phyloP scores from a whole-genome alignment of 805 yeast species.

The Myxozyma mucilagina region DNA sequence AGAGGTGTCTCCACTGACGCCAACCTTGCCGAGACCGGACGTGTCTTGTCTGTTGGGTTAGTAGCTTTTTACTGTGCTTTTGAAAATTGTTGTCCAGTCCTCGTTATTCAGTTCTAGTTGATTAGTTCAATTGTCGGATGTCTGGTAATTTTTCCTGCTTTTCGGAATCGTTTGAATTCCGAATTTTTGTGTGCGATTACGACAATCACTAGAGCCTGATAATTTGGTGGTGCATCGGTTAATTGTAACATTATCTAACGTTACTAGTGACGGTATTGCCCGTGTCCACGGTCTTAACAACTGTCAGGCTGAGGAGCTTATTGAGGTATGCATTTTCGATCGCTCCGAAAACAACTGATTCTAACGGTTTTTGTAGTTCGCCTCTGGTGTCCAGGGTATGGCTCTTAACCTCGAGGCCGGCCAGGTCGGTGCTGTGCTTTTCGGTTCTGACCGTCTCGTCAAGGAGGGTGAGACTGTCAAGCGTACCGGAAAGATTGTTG shows the following conservation, averaged over 20 bases:
- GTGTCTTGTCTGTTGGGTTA: conserved; percentile 95
- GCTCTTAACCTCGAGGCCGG: conserved; percentile 99
- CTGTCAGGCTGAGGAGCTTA: conserved; percentile 99
- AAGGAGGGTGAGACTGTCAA: conserved; percentile 99
- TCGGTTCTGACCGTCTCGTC: conserved; percentile 98
- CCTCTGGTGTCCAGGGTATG: conserved; percentile 99
- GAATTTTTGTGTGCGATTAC: too few relatives aligned
- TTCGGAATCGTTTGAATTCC: too few relatives aligned
- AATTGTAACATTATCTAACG: not conserved
- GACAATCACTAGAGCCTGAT: too few relatives aligned
- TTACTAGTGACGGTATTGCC: conserved; percentile 96
- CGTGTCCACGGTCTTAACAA: conserved; percentile 99
- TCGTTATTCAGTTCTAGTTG: not conserved
- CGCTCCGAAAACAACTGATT: not conserved
- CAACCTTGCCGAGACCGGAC: conserved; percentile 98
- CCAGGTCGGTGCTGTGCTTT: conserved; percentile 99
- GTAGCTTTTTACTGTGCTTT: conserved; percentile 39
- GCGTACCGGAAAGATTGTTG: conserved; percentile 99
- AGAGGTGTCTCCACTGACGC: conserved; percentile 98
- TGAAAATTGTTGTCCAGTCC: not conserved
- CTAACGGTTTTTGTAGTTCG: conserved; percentile 50
- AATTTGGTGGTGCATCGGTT: too few relatives aligned
- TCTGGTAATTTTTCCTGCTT: not conserved
- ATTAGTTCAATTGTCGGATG: not conserved
- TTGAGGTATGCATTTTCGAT: conserved; percentile 50